Base-by-base conservation (phyloP, 495 filamentous ascomycete species). In the Hypoxylon fuscum region DNA sequence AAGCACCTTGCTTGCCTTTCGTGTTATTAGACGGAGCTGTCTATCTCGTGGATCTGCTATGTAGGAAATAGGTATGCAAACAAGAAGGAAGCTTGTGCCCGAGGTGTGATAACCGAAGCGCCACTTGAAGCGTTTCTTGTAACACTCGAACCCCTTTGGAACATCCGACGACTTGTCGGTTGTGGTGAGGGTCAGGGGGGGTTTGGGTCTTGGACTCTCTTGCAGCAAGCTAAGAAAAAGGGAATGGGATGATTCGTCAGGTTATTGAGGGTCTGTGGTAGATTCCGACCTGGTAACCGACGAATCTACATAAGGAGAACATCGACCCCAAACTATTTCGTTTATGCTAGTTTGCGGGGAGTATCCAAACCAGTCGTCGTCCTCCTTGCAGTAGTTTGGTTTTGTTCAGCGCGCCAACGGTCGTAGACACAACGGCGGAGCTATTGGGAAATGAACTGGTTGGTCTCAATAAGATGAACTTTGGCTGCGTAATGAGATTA, bases 81-180 rank as follows among this genome's bases (percentile, higher is more conserved):
- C 12, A 9, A 51, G 20, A 44, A 49, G 17, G n/a, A 43, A 27
- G 25, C 25, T 27, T 27, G 25, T 27, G 25, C 8, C 8, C 25
- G 25, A 27, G 37, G 56, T 38, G 47, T 46, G 43, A 62, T n/a
- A 66, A 46, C 66, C 64, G 67, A 74, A 69, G 70, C 70, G 70
- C 50, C 69, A 76, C 70, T 74, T 77, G 77, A 79, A 71, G 78
- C 76, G 77, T 55, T 55, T 74, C 70, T 57, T 79, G 77, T 79
- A 74, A 79, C 76, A 78, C 47, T 50, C 50, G 46, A 55, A 49
- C 62, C 59, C 52, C 54, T 69, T 68, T 76, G 71, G 71, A 74
- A 74, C 66, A 70, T 62, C 66, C 59, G 68, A 61, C 48, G 62
- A 76, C 72, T 66, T 51, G 21, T 59, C 45, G 56, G 25, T 40